These are phyloP conservation scores for Trapa bicornis DNA, from an alignment of 345 rosid genomes.

Conservation along the genomic window DNA sequence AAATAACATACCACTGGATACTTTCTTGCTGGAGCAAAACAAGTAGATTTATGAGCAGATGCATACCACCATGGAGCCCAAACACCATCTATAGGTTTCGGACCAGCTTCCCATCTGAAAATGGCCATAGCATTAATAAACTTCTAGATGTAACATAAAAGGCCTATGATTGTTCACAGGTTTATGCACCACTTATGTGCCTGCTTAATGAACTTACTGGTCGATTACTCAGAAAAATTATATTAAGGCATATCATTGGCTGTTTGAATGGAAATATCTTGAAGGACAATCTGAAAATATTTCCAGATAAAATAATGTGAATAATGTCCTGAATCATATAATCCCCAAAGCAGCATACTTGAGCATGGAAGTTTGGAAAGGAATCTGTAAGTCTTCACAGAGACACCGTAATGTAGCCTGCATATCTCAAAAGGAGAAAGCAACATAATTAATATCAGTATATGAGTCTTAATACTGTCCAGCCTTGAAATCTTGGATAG, in stretches of 20 bases:
- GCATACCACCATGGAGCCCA: slow-evolving; percentile 91
- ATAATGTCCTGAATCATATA: not conserved
- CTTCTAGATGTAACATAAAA: slow-evolving; percentile 5
- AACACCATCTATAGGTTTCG: slow-evolving; percentile 67
- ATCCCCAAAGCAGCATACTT: slow-evolving; percentile 25
- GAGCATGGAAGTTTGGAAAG: slow-evolving; percentile 66
- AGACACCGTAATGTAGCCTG: slow-evolving; percentile 65
- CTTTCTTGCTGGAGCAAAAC: slow-evolving; percentile 39
- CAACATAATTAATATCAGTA: not conserved
- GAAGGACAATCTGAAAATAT: not conserved
- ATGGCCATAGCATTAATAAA: slow-evolving; percentile 4
- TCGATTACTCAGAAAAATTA: no score
- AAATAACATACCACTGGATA: slow-evolving; percentile 42
- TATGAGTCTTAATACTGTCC: not conserved
- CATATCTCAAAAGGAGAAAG: not conserved
- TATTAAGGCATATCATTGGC: no score
- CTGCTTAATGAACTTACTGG: no score
- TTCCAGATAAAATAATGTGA: not conserved
- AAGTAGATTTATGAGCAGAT: slow-evolving; percentile 48
- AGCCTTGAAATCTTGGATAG: not conserved
- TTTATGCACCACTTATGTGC: no score
- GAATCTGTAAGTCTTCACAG: slow-evolving; percentile 65
- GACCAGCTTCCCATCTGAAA: slow-evolving; percentile 83
- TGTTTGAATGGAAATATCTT: not conserved
- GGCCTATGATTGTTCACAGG: no score